Evolutionary conservation across 1,284 basidiomycete species (phyloP).

Genomic region (Melampsora occidentalis): DNA sequence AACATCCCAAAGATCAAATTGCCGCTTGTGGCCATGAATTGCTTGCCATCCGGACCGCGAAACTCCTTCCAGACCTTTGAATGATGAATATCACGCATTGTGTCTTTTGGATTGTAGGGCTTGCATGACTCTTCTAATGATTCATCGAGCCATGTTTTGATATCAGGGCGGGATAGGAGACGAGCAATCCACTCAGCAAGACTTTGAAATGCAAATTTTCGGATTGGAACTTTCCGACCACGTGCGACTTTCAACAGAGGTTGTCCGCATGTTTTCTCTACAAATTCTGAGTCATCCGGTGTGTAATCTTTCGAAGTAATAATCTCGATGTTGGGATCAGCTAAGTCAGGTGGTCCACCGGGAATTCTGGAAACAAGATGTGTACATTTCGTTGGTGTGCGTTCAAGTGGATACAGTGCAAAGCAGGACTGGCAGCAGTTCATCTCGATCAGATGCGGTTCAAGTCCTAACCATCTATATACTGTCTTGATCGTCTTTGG

Average conservation of each 20-base stretch:
- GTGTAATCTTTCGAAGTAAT: too few relatives aligned
- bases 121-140: neutral
- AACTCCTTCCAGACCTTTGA: slow-evolving; percentile 30
- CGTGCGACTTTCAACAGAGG: neutral
- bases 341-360: too few relatives aligned
- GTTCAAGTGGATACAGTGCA: slow-evolving; percentile 26
- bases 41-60: neutral
- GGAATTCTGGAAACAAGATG: too few relatives aligned
- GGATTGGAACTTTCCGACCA: neutral
- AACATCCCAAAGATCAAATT: slow-evolving; percentile 32
- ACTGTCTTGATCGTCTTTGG: too few relatives aligned
- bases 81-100: slow-evolving; percentile 25
- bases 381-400: neutral
- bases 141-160: too few relatives aligned
- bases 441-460: slow-evolving; percentile 12
- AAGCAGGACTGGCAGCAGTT: slow-evolving; percentile 29
- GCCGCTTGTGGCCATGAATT: slow-evolving; percentile 1
- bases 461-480: slow-evolving; percentile 18
- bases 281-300: too few relatives aligned
- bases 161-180: too few relatives aligned
- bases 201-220: slow-evolving; percentile 5
- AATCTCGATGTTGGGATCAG: too few relatives aligned
- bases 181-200: slow-evolving; percentile 21
- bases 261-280: too few relatives aligned
- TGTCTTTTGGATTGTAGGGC: slow-evolving; percentile 8